Percentiles rank a stretch among this genome's conserved stretches.
These are phyloP conservation scores for Shiraia sp. DNA, from an alignment of 2,329 filamentous ascomycete genomes.

Conservation along the genomic window DNA sequence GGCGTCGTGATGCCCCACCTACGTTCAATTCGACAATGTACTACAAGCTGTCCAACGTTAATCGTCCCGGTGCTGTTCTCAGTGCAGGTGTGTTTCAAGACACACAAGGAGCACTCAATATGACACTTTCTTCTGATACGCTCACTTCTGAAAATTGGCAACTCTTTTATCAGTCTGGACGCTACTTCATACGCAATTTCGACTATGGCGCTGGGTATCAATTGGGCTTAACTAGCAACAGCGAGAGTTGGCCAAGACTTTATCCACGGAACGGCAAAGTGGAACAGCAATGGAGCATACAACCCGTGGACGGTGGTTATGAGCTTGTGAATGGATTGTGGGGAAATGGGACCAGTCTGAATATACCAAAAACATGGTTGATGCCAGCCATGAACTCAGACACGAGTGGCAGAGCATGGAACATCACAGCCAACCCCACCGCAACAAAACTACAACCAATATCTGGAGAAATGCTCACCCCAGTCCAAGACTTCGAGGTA, in stretches of 20 bases:
- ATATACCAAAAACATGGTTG: neutral
- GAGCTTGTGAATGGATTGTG: neutral
- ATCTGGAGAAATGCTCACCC: neutral
- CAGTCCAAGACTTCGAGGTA: neutral
- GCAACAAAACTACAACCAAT: conserved; percentile 2
- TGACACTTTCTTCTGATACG: conserved; percentile 1
- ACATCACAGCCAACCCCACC: conserved; percentile 13
- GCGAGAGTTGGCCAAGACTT: neutral
- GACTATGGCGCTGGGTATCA: conserved; percentile 16
- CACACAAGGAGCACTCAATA: conserved; percentile 6
- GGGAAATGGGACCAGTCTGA: conserved; percentile 1
- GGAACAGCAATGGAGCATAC: conserved; percentile 2
- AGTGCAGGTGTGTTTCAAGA: conserved; percentile 2
- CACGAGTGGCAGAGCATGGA: conserved; percentile 8
- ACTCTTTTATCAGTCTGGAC: conserved; percentile 14
- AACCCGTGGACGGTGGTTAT: neutral
- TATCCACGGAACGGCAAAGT: neutral
- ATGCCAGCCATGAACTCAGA: conserved; percentile 11
- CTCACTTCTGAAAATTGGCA: conserved; percentile 24
- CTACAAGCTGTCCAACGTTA: conserved; percentile 11
- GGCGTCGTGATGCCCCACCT: neutral
- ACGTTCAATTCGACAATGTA: conserved; percentile 8
- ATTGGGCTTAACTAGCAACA: conserved; percentile 7
- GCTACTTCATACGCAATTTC: conserved; percentile 23
- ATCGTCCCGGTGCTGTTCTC: neutral